A percentile compares a stretch with the other conserved stretches of the same genome.
These are phyloP conservation scores for Phytophthora brassicae DNA, from an alignment of 352 stramenopile genomes.

Conservation along the genomic window DNA sequence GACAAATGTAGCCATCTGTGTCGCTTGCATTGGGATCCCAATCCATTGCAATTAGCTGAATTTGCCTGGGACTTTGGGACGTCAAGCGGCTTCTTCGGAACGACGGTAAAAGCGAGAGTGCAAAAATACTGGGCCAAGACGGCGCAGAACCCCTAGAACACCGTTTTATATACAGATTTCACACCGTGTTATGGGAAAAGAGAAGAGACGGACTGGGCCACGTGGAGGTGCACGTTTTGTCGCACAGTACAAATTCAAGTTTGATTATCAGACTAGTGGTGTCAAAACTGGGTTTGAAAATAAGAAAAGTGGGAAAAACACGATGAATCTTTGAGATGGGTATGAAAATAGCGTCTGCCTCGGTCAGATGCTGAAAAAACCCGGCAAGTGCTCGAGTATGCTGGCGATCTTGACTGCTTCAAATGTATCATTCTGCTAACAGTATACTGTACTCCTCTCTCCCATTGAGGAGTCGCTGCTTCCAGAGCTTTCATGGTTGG, in stretches of 20 bases:
- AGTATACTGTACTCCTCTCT: not conserved
- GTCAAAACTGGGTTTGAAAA: conserved; percentile 21
- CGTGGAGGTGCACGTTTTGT: conserved; percentile 5
- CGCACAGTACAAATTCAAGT: not conserved
- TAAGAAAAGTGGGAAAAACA: conserved; percentile 3
- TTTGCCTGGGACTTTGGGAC: not conserved
- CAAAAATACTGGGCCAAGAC: conserved; percentile 29
- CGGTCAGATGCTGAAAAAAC: conserved; percentile 13
- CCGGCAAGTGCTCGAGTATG: conserved; percentile 4
- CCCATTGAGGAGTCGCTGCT: not conserved
- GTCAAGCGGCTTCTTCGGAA: conserved; percentile 10
- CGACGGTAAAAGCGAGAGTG: conserved; percentile 27
- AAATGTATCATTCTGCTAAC: not conserved
- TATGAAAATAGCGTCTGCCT: conserved; percentile 25
- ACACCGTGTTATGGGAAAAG: conserved; percentile 14
- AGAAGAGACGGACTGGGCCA: not conserved
- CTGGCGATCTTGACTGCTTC: not conserved
- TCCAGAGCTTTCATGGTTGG: not conserved
- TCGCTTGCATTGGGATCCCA: conserved; percentile 59
- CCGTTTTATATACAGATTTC: not conserved
- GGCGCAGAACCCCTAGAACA: conserved; percentile 1
- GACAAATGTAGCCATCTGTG: conserved; percentile 80
- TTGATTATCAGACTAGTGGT: not conserved
- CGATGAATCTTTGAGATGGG: conserved; percentile 12
- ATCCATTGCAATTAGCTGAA: conserved; percentile 51